Base-by-base conservation (phyloP, 2,329 filamentous ascomycete genomes). In the Mycogone perniciosa region DNA sequence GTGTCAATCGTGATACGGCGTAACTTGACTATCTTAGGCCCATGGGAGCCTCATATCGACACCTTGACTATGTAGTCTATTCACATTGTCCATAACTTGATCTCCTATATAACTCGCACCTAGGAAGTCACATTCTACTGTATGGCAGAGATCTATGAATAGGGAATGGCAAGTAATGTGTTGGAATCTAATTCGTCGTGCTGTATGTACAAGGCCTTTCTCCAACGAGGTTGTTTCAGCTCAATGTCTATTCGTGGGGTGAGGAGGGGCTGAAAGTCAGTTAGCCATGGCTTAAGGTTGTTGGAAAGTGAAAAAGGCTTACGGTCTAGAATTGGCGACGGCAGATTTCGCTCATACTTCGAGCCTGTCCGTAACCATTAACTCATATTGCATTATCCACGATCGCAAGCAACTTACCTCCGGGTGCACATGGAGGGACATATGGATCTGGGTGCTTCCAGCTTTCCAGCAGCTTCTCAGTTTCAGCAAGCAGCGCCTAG, bases 391-490 rank as follows among this genome's bases (percentile, higher is more conserved):
- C 20, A 20, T 7, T 45, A 27, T 13, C 11, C 10, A 9, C 6
- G 4, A 39, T 29, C 20, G 42, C 34, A 8, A 40, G 11, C 8
- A 34, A 34, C 31, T 48, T 75, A 93, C 92, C 93, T 79, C 93
- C 93, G 8, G 93, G 93, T 37, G 93, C 92, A 39, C 89, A 95
- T 10, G 93, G 93, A 58, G 86, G 82, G 60, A 81, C 77, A 68
- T 96, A 97, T 31, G 93, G 91, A 68, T 99, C 93, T 4, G 93
- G 93, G 66, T 99, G 93, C 74, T 97, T 97, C 92, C 92, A 99
- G 70, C 85, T 88, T 64, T 93, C 83, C 56, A 99, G 75, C 53
- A 96, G 68, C 60, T 86, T 86, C 70, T 97, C 91, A 4, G 93
- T 92, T 73, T 96, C 90, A 55, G 84, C 81, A 58, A 97, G 79